Base-by-base conservation (phyloP, 2,329 filamentous ascomycete genomes). In the Pseudogymnoascus sp. region DNA sequence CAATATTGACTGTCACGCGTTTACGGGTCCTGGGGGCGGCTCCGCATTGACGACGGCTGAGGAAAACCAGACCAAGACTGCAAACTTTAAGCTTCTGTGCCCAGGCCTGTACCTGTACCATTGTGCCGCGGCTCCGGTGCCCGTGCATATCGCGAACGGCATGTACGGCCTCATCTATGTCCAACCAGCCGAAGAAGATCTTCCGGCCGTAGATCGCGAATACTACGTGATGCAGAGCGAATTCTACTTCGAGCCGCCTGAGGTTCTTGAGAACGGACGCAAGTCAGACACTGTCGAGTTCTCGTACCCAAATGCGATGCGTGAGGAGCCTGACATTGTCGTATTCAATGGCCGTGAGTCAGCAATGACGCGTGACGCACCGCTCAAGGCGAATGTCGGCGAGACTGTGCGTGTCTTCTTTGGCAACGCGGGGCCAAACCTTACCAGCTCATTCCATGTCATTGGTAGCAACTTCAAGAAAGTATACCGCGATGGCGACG, bases 221-320 rank as follows among this genome's bases (percentile, higher is more conserved):
- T 74, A 74, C 64, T 74, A 72, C 64, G 72, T 74, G 15, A 71
- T 74, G 69, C 73, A 74, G 64, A 74, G 72, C 64, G 73, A 74
- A 61, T 72, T 73, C 61, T 74, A 74, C 63, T 71, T 74, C 42
- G 73, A 74, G 63, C 71, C 72, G 6, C 73, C 73, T 0, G 72
- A 74, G 59, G 61, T 66, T 1, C 66, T 66, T n/a, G 72, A 70
- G 7, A 64, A 74, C 60, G 72, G 73, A 0, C 70, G 69, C 6
- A 67, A 63, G 0, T 71, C 69, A 1, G 61, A 66, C 4, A 65
- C 62, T 1, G 73, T 74, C 5, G 72, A 74, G 37, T 74, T 73
- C 59, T 74, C 72, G 0, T 74, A 73, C 62, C 72, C 72, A 7
- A 69, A 70, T 25, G 72, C 67, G 2, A 65, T 73, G 39, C 70